Conservation (phyloP, 2,329 filamentous ascomycete species). For the Cercospora sp. region DNA sequence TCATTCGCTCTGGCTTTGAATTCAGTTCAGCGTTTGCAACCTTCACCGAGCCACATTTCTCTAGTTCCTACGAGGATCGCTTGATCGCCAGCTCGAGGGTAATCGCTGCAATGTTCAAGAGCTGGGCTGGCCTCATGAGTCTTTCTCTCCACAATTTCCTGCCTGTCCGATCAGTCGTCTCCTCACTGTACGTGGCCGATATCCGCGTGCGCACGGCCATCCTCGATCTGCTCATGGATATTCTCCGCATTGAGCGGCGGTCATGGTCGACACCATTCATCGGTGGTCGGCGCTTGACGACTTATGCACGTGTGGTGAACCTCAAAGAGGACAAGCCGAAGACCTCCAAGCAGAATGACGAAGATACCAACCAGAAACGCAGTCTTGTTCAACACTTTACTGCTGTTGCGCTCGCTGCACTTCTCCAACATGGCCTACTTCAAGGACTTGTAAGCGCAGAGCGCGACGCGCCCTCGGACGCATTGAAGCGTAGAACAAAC, state of each 20-base stretch:
- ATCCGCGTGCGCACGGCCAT: conserved; percentile 69
- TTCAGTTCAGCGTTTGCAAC: conserved; percentile 82
- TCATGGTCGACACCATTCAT: conserved; percentile 96
- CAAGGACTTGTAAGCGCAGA: conserved; percentile 60
- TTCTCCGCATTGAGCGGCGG: conserved; percentile 85
- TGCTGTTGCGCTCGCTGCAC: conserved; percentile 78
- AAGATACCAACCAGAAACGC: conserved; percentile 63
- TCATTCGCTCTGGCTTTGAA: conserved; percentile 83
- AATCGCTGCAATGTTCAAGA: conserved; percentile 87
- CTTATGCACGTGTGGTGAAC: conserved; percentile 90
- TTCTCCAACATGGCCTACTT: conserved; percentile 76
- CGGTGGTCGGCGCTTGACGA: conserved; percentile 87
- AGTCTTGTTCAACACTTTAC: conserved; percentile 95
- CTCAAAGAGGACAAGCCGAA: conserved; percentile 63
- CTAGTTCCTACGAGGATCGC: conserved; percentile 60
- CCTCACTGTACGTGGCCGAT: conserved; percentile 62
- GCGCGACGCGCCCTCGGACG: conserved; percentile 66
- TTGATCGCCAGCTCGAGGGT: conserved; percentile 87
- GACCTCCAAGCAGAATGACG: conserved; percentile 53
- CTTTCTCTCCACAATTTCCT: conserved; percentile 86
- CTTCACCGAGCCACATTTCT: conserved; percentile 77
- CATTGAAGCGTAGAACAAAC: conserved; percentile 83
- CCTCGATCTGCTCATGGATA: conserved; percentile 81
- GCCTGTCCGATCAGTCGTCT: conserved; percentile 77
- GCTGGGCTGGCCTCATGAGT: conserved; percentile 88